Base-by-base conservation (phyloP, 371 early-diverging fungal species). In the Phascolomyces articulosus region DNA sequence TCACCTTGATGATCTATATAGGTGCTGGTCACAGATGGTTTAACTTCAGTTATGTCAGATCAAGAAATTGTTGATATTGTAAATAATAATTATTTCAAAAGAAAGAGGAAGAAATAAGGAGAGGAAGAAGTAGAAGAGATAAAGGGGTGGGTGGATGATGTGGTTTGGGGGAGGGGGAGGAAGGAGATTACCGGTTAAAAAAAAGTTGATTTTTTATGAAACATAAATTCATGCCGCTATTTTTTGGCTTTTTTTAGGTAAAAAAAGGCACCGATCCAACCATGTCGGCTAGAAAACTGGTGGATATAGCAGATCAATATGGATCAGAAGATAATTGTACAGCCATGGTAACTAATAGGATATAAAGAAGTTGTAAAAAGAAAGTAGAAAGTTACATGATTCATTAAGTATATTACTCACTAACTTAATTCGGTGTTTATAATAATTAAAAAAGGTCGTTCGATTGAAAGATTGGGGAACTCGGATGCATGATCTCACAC, bases 321-420 rank as follows among this genome's bases (percentile, higher is more conserved):
- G 91, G 90, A n/a, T 83, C 92, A 7, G 88, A 91, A 58, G 93
- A 93, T 62, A 93, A 93, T 68, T 78, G 83, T 57, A 92, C 90
- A 1, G 89, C 88, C 13, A 68, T 89, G 80, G 88, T 87, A 79
- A 49, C 55, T 48, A 31, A 23, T 24, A 18, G 4, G 38, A 6
- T 38, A 6, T n/a, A n/a, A n/a, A n/a, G n/a, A n/a, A n/a, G n/a
- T n/a, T n/a, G n/a, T n/a, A n/a, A n/a, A n/a, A n/a, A n/a, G n/a
- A n/a, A n/a, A n/a, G n/a, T n/a, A n/a, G n/a, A n/a, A n/a, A n/a
- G n/a, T n/a, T n/a, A n/a, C n/a, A n/a, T n/a, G n/a, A n/a, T n/a
- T n/a, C n/a, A n/a, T n/a, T n/a, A n/a, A n/a, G n/a, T n/a, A n/a
- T n/a, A n/a, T n/a, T n/a, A n/a, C n/a, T n/a, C n/a, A n/a, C 20